Base-by-base conservation (phyloP, 352 stramenopile genomes). In the Pythium guiyangense region DNA sequence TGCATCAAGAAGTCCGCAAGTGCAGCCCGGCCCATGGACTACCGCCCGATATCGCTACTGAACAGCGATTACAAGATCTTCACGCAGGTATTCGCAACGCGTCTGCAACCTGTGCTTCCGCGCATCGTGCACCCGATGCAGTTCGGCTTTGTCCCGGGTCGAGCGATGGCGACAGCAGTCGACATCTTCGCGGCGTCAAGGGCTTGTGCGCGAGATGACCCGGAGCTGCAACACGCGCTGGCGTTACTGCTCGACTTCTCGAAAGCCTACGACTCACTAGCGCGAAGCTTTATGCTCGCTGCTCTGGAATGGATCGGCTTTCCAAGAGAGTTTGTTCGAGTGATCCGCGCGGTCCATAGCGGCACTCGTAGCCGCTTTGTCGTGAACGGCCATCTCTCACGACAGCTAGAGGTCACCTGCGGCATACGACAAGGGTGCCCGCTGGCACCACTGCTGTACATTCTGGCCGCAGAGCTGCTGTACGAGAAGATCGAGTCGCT, bases 1-100 rank as follows among this genome's bases (percentile, higher is more conserved):
- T 50, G 45, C 45, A 27, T 50, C 45, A 35, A 34, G 12, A 50
- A 50, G 45, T 49, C 44, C 18, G 8, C 5, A 29, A 17, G 18
- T 17, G 45, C 45, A 35, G 45, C 22, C 4, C 20, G 5, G 4
- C 20, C 57, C 0, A 53, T 62, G 17, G 49, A 70, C 29, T 63
- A 67, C 27, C 14, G 66, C 2, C 57, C 66, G 0, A 70, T 69
- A 18, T 29, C 59, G 12, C 54, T 73, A 6, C 66, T 73, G 0
- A 52, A 61, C 10, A 62, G 53, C 17, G 55, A 52, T 22, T 73
- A 73, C 66, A 73, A 73, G 44, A 57, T 73, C 22, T 39, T 67
- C 15, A 62, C 61, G 3, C 47, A 52, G 15, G 2, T 73, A 0
- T 14, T 73, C 1, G 65, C 57, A 0, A 10, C 15, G 0, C 43